Conservation (phyloP, 768 basidiomycete species). For the Suillus discolor region DNA sequence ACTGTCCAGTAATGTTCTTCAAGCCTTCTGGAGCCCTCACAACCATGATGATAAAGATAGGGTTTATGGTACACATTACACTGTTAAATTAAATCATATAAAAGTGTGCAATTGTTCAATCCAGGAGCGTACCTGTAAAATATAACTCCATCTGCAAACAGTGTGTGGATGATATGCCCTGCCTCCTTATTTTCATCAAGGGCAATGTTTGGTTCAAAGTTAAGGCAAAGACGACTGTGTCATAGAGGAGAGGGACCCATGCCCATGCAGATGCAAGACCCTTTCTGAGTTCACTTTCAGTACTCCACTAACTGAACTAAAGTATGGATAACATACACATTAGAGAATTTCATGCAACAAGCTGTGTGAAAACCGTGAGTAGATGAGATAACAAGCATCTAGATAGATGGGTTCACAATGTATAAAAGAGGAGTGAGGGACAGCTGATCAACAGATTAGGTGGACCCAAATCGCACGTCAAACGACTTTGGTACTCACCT, state of each 20-base stretch:
- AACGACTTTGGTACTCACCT: slow-evolving; percentile 39
- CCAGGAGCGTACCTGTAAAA: slow-evolving; percentile 35
- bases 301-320: too few species aligned
- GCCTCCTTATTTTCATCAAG: slow-evolving; percentile 18
- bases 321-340: slow-evolving; percentile 20
- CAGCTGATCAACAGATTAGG: slow-evolving; percentile 13
- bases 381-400: slow-evolving; percentile 25
- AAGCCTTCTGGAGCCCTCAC: slow-evolving; percentile 28
- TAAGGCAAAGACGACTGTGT: slow-evolving; percentile 37
- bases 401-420: slow-evolving; percentile 14
- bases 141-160: slow-evolving; percentile 35
- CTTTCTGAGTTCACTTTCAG: slow-evolving; percentile 15
- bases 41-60: slow-evolving; percentile 43
- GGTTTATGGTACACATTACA: slow-evolving; percentile 40
- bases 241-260: slow-evolving; percentile 44
- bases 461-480: slow-evolving; percentile 1
- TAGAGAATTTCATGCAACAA: slow-evolving; percentile 42
- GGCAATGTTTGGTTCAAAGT: slow-evolving; percentile 34
- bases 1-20: slow-evolving; percentile 41
- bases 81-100: slow-evolving; percentile 20
- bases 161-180: slow-evolving; percentile 23
- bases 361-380: slow-evolving; percentile 26
- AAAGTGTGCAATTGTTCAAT: neutral
- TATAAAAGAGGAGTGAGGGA: slow-evolving; percentile 13
- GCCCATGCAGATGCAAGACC: slow-evolving; percentile 37